phyloP scores from a whole-genome alignment of 192 early-diverging fungal species.

The Thamnidium elegans region DNA sequence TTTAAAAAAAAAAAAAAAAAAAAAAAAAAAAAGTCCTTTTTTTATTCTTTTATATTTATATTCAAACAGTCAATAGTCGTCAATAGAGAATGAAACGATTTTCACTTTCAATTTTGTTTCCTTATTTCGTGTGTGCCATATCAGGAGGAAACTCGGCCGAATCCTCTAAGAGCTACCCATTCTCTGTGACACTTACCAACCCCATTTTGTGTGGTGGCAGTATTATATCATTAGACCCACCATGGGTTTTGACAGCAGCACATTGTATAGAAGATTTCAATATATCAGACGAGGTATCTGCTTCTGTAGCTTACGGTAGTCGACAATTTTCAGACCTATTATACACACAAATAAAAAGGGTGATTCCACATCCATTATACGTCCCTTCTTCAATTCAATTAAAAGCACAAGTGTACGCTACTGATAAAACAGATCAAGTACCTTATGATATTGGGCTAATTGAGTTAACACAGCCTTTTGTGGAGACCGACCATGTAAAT shows the following conservation, averaged over 20 bases:
- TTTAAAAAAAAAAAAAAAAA: not conserved
- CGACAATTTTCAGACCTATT: not conserved
- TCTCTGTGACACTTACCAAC: constrained; percentile 4
- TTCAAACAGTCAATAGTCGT: not conserved
- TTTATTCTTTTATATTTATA: not conserved
- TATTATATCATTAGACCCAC: constrained; percentile 13
- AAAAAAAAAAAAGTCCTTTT: not conserved
- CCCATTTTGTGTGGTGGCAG: constrained; percentile 15
- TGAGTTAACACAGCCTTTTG: not conserved
- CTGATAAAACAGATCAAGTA: not conserved
- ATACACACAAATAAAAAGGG: constrained; percentile 9
- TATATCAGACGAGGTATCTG: not conserved
- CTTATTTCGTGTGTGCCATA: not conserved
- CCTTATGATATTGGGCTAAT: constrained; percentile 23
- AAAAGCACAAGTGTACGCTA: not conserved
- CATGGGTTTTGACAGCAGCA: constrained; percentile 15
- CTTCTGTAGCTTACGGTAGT: constrained; percentile 10
- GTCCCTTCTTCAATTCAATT: not conserved
- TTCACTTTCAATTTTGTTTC: not conserved
- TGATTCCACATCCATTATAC: constrained; percentile 5
- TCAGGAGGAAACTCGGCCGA: not conserved
- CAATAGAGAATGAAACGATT: not conserved
- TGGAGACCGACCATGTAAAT: not conserved
- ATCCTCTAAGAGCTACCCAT: not conserved
- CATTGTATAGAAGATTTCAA: constrained; percentile 12